Conservation (phyloP, 1,139 yeast genomes). For the Geotrichum europaeum region DNA sequence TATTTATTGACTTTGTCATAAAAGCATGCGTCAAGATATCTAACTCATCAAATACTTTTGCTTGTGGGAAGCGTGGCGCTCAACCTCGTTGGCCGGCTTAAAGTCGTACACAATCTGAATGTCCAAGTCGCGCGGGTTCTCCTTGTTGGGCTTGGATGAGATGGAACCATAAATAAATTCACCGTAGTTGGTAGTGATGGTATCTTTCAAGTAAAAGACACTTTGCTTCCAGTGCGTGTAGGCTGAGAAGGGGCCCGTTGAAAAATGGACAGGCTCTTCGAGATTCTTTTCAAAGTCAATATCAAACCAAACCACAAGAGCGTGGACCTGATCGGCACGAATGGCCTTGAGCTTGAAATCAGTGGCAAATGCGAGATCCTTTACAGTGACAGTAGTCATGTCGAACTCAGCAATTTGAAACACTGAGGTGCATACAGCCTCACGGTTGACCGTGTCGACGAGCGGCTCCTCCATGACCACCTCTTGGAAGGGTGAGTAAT, state of each 20-base stretch:
- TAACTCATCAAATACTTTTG: slow-evolving; percentile 17
- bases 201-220: slow-evolving; percentile 83
- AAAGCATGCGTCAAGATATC: background rate
- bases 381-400: slow-evolving; percentile 79
- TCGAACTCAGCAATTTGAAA: slow-evolving; percentile 73
- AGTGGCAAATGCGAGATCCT: slow-evolving; percentile 68
- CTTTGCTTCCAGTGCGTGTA: slow-evolving; percentile 86
- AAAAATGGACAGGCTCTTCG: slow-evolving; percentile 37
- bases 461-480: slow-evolving; percentile 89
- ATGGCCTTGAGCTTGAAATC: slow-evolving; percentile 65
- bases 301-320: slow-evolving; percentile 91
- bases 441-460: slow-evolving; percentile 84
- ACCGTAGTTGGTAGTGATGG: slow-evolving; percentile 68
- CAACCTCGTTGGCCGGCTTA: slow-evolving; percentile 37
- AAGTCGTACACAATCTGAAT: slow-evolving; percentile 44
- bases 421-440: slow-evolving; percentile 67
- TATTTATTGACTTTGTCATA: background rate
- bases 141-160: slow-evolving; percentile 66
- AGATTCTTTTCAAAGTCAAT: slow-evolving; percentile 63
- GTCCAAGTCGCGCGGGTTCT: slow-evolving; percentile 67
- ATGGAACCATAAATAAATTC: slow-evolving; percentile 68
- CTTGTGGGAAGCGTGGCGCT: slow-evolving; percentile 5
- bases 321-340: slow-evolving; percentile 80
- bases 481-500: slow-evolving; percentile 67
- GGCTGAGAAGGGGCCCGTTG: slow-evolving; percentile 43